These are phyloP conservation scores for Lentinula edodes DNA, from an alignment of 768 basidiomycete genomes.

Conservation along the genomic window DNA sequence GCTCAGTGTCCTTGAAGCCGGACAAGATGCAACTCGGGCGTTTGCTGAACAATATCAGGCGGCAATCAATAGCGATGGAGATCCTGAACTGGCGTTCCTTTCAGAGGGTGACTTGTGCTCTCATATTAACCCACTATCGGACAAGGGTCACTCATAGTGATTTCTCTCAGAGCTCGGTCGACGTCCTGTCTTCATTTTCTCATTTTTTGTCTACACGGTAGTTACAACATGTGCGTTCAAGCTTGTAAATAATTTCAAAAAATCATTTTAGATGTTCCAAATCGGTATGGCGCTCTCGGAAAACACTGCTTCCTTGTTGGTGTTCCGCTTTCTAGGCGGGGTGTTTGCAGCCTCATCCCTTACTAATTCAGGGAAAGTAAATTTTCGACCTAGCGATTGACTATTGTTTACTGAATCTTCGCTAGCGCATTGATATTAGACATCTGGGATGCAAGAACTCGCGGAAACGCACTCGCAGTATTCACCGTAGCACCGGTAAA, in stretches of 20 bases:
- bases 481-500: slow-evolving; percentile 60
- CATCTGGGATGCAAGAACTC: slow-evolving; percentile 54
- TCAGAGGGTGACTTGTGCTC: slow-evolving; percentile 23
- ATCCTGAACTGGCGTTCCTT: slow-evolving; percentile 49
- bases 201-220: slow-evolving; percentile 54
- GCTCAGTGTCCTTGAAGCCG: slow-evolving; percentile 31
- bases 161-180: slow-evolving; percentile 41
- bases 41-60: slow-evolving; percentile 64
- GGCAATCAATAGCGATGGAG: slow-evolving; percentile 43
- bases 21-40: slow-evolving; percentile 51
- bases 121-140: not conserved
- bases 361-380: slow-evolving; percentile 57
- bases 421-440: slow-evolving; percentile 48
- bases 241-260: not conserved
- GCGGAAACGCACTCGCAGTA: slow-evolving; percentile 61
- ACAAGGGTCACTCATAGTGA: not conserved
- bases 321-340: slow-evolving; percentile 67
- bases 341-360: slow-evolving; percentile 64
- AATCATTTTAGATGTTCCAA: slow-evolving; percentile 43
- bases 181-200: slow-evolving; percentile 48
- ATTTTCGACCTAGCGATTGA: not conserved
- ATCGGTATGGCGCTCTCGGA: slow-evolving; percentile 55
- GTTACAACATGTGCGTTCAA: slow-evolving; percentile 11
- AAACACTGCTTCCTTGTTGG: slow-evolving; percentile 58
- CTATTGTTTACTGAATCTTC: not conserved